Base-by-base conservation (phyloP, 1,284 basidiomycete species). In the Athelia sp. region DNA sequence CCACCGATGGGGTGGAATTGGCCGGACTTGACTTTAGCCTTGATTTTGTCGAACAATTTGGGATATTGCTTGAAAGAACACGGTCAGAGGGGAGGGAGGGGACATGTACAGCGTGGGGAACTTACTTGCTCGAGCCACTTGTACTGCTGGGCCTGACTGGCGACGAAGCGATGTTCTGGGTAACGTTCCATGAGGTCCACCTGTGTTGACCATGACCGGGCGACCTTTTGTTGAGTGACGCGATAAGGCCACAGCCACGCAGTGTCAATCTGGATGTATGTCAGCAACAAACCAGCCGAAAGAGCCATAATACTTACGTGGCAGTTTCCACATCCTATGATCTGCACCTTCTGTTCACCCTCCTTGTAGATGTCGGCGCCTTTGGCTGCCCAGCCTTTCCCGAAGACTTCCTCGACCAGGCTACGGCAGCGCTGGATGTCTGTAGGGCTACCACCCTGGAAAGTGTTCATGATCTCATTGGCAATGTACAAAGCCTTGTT, bases 191-290 rank as follows among this genome's bases (percentile, higher is more conserved):
- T 98, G 46, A 98, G 79, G 63, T 98, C 93, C 21, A 95, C 74
- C 67, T 96, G 90, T 2, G 93, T 94, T 0, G 92, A 87, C 94
- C 94, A 98, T 0, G 90, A 95, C 35, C 96, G 81, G 1, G 96
- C 96, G 10, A 93, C 87, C 69, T 98, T 98, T 69, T 99, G 96
- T 66, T 97, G 93, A 0, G 95, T 98, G 17, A 90, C 93, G 10
- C 82, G 79, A 71, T 94, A 97, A 0, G 94, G 93, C 95, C 95
- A 98, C 38, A 92, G 68, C 88, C 84, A 90, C 23, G 86, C 87
- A 1, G 85, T 88, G 62, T 91, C 89, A 52, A 92, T 92, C 63
- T 92, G 90, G 6, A 29, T 13, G 15, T 6, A 40, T 21, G 19
- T 40, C 19, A 40, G 36, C 6, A 4, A 17, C 36, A 40, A 29